Evolutionary conservation across 164 flowering plant genomes (phyloP).

Genomic region (Buxus sempervirens): DNA sequence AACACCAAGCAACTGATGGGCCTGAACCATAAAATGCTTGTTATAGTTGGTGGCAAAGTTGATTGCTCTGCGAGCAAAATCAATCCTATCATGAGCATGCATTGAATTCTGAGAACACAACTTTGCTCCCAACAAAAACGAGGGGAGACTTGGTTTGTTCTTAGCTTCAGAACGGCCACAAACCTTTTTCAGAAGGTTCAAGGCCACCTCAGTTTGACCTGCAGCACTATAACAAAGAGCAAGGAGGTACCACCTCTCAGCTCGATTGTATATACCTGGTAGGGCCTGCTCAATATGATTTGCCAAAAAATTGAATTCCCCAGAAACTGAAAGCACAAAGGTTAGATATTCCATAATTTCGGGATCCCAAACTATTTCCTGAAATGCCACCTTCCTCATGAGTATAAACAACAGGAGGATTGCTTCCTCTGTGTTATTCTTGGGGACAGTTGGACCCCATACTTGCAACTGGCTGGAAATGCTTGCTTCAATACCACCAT

Average conservation of each 20-base stretch:
- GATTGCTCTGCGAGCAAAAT: slow-evolving; percentile 55
- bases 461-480: slow-evolving; percentile 47
- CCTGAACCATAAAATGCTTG: slow-evolving; percentile 50
- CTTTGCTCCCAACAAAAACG: slow-evolving; percentile 75
- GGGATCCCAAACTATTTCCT: slow-evolving; percentile 74
- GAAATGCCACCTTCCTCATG: slow-evolving; percentile 49
- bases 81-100: slow-evolving; percentile 62
- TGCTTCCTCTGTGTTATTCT: slow-evolving; percentile 71
- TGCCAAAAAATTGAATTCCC: slow-evolving; percentile 61
- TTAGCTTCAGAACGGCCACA: slow-evolving; percentile 54
- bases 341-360: slow-evolving; percentile 79
- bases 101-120: slow-evolving; percentile 52
- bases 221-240: slow-evolving; percentile 87
- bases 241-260: slow-evolving; percentile 86
- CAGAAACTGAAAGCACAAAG: slow-evolving; percentile 66
- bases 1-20: slow-evolving; percentile 66
- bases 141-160: slow-evolving; percentile 47
- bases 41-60: slow-evolving; percentile 19
- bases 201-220: slow-evolving; percentile 64
- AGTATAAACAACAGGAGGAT: slow-evolving; percentile 68
- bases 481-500: slow-evolving; percentile 71
- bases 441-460: slow-evolving; percentile 41
- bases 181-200: slow-evolving; percentile 65
- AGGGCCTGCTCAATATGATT: slow-evolving; percentile 71
- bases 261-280: slow-evolving; percentile 65